phyloP scores from a whole-genome alignment of 345 rosid genomes.

The Lepidium aucheri region DNA sequence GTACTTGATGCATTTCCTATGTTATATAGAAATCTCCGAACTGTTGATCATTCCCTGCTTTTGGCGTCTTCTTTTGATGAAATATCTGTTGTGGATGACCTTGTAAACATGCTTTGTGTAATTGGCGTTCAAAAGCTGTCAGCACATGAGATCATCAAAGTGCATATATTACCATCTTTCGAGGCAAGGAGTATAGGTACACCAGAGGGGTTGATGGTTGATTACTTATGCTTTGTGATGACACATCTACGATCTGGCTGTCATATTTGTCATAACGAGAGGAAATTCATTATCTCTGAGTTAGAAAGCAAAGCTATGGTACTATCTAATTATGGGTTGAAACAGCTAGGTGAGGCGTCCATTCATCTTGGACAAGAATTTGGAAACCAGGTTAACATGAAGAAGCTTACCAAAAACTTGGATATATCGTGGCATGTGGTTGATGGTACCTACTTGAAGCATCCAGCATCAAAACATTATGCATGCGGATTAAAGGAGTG shows the following conservation, averaged over 20 bases:
- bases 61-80: conserved; percentile 33
- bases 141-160: conserved; percentile 76
- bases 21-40: conserved; percentile 64
- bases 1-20: conserved; percentile 62
- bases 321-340: conserved; percentile 64
- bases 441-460: conserved; percentile 61
- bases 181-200: conserved; percentile 30
- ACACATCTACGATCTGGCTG: conserved; percentile 74
- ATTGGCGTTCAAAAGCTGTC: conserved; percentile 75
- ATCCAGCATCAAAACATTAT: conserved; percentile 45
- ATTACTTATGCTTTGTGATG: conserved; percentile 79
- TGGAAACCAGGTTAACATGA: conserved; percentile 49
- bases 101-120: conserved; percentile 49
- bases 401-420: conserved; percentile 39
- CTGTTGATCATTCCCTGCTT: conserved; percentile 53
- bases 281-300: conserved; percentile 55
- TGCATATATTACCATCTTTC: conserved; percentile 67
- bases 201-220: conserved; percentile 44
- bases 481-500: conserved; percentile 44
- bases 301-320: conserved; percentile 54
- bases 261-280: conserved; percentile 50
- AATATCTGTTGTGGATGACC: conserved; percentile 32
- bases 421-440: conserved; percentile 72
- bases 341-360: conserved; percentile 41
- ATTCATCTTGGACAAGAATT: conserved; percentile 67